phyloP scores from a whole-genome alignment of 495 filamentous ascomycete genomes.

The Talaromyces adpressus region DNA sequence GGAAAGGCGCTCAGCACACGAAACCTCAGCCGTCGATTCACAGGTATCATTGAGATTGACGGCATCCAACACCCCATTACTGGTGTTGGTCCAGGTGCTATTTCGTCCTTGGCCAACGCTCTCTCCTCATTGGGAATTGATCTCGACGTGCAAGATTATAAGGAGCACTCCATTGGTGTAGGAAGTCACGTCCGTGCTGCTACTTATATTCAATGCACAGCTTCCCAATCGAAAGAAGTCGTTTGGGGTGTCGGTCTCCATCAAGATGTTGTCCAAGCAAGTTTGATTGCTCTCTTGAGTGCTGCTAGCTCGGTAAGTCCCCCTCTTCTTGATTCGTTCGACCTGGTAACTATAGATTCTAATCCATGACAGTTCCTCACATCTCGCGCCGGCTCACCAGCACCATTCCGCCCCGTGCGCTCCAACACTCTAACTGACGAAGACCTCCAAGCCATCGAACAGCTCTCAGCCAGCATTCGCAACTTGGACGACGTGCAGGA shows the following conservation, averaged over 20 bases:
- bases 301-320: slow-evolving; percentile 81
- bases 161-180: slow-evolving; percentile 85
- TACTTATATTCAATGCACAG: slow-evolving; percentile 86
- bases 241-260: slow-evolving; percentile 98
- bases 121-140: slow-evolving; percentile 77
- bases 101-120: slow-evolving; percentile 81
- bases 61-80: slow-evolving; percentile 68
- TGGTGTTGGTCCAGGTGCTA: slow-evolving; percentile 82
- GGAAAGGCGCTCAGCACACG: slow-evolving; percentile 66
- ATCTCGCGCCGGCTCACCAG: slow-evolving; percentile 36
- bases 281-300: slow-evolving; percentile 78
- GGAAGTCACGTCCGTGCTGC: slow-evolving; percentile 81
- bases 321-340: no score
- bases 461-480: slow-evolving; percentile 16
- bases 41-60: slow-evolving; percentile 82
- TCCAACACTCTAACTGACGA: slow-evolving; percentile 39
- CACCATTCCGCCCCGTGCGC: slow-evolving; percentile 41
- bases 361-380: slow-evolving; percentile 32
- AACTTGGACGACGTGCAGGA: background rate
- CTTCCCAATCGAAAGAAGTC: slow-evolving; percentile 56
- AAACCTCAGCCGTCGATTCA: slow-evolving; percentile 75
- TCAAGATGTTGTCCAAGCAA: slow-evolving; percentile 89
- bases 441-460: slow-evolving; percentile 38
- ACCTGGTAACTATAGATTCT: slow-evolving; percentile 12
- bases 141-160: slow-evolving; percentile 89